These are phyloP conservation scores for Pistacia integerrima DNA, from an alignment of 345 rosid genomes.

Conservation along the genomic window DNA sequence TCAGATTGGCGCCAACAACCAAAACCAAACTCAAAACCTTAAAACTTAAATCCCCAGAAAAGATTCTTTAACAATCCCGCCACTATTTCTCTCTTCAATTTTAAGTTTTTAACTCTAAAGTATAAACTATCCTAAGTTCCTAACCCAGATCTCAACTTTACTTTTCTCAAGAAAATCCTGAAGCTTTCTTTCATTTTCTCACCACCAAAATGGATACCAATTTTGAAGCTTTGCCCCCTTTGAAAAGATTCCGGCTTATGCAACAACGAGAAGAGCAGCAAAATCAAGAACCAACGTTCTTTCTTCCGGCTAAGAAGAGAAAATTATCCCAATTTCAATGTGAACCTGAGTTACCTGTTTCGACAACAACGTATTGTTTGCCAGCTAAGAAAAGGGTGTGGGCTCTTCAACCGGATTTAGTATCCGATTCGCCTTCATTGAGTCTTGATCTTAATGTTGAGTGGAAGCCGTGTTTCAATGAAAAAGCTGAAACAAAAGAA, in stretches of 20 bases:
- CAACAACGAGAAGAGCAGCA: constrained; percentile 33
- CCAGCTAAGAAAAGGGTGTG: constrained; percentile 90
- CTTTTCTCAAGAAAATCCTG: not conserved
- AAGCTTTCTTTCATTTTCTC: not conserved
- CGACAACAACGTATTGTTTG: constrained; percentile 34
- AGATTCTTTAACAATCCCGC: too few species aligned
- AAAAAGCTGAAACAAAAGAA: constrained; percentile 9
- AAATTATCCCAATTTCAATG: constrained; percentile 48
- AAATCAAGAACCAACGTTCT: constrained; percentile 28
- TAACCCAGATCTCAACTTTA: too few species aligned
- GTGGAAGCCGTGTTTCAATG: constrained; percentile 42
- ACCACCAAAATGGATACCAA: constrained; percentile 44
- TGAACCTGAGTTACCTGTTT: constrained; percentile 10
- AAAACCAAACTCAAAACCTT: too few species aligned
- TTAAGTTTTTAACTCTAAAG: too few species aligned
- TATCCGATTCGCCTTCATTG: constrained; percentile 42
- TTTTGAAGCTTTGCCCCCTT: constrained; percentile 64
- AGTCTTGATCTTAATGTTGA: constrained; percentile 80
- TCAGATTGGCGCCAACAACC: too few species aligned
- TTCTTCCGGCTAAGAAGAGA: constrained; percentile 84
- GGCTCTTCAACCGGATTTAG: constrained; percentile 67
- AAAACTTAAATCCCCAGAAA: too few species aligned
- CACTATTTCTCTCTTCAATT: too few species aligned
- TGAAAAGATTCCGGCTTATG: constrained; percentile 62
- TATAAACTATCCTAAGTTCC: too few species aligned